Conservation (phyloP, 768 basidiomycete genomes). For the Megacollybia marginata region DNA sequence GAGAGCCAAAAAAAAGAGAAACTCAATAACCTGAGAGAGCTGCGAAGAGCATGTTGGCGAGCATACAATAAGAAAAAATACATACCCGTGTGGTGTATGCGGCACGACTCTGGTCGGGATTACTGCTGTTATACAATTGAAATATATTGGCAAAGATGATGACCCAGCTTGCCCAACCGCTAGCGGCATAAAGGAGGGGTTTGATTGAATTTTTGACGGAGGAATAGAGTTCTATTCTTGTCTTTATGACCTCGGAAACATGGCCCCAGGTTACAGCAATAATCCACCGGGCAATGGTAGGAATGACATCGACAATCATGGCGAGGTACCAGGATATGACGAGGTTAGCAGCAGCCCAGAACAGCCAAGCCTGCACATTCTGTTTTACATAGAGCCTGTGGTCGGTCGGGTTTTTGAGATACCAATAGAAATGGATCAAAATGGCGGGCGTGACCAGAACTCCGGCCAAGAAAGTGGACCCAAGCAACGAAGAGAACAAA, state of each 20-base stretch:
- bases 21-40: constrained; percentile 60
- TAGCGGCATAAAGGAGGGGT: constrained; percentile 66
- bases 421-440: constrained; percentile 65
- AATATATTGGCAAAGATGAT: constrained; percentile 69
- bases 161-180: constrained; percentile 66
- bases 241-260: constrained; percentile 62
- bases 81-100: constrained; percentile 52
- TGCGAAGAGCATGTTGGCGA: constrained; percentile 13
- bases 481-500: constrained; percentile 67
- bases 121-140: constrained; percentile 37
- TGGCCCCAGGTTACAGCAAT: constrained; percentile 68
- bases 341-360: constrained; percentile 76
- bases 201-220: constrained; percentile 65
- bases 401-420: constrained; percentile 47
- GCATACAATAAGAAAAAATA: constrained; percentile 1
- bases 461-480: constrained; percentile 58
- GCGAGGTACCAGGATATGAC: constrained; percentile 77
- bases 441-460: constrained; percentile 56
- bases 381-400: constrained; percentile 54
- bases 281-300: constrained; percentile 41
- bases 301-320: constrained; percentile 62
- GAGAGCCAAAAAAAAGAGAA: constrained; percentile 69
- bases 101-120: constrained; percentile 40
- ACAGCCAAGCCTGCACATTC: constrained; percentile 72
- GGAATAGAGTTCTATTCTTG: constrained; percentile 60